A percentile compares a stretch with the other conserved stretches of the same genome.
Evolutionary conservation across 139 green algal species (phyloP).

Genomic region (Asterochloris sp.): DNA sequence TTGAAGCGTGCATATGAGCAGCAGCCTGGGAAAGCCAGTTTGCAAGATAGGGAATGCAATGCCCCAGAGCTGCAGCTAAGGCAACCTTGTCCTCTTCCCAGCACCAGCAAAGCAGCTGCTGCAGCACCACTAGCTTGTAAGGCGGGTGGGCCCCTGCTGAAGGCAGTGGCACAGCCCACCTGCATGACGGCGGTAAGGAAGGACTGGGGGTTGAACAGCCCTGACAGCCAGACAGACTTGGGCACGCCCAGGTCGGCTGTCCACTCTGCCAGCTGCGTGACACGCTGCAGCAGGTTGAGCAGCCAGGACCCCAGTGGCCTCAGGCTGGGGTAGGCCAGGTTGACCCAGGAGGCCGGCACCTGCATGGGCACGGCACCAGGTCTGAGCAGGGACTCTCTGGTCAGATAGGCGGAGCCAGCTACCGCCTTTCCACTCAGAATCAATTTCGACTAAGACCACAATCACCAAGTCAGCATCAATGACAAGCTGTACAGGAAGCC

Average conservation of each 20-base stretch:
- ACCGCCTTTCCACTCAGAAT: background rate
- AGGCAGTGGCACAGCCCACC: background rate
- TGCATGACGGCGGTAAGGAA: conserved; percentile 92
- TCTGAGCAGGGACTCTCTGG: background rate
- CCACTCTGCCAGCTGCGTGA: conserved; percentile 85
- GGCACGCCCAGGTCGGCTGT: conserved; percentile 71
- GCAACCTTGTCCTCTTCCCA: no score
- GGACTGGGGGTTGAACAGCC: conserved; percentile 91
- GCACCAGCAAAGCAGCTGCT: no score
- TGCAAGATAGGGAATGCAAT: no score
- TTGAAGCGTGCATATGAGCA: no score
- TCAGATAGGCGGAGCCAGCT: background rate
- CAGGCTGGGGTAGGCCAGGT: conserved; percentile 77
- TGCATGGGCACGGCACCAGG: conserved; percentile 22
- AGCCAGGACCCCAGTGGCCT: conserved; percentile 68
- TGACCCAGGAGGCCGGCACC: conserved; percentile 63
- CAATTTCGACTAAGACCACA: background rate
- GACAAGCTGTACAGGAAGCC: background rate
- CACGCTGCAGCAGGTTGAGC: conserved; percentile 67
- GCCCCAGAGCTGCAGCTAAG: no score
- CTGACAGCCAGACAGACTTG: conserved; percentile 80
- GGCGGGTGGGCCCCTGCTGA: no score
- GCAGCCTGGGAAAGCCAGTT: no score
- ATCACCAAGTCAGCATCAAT: background rate
- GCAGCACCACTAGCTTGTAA: no score